Percentiles rank a stretch among this genome's conserved stretches.
These are phyloP conservation scores for Quercus robur DNA, from an alignment of 306 rosid species.

Conservation along the genomic window DNA sequence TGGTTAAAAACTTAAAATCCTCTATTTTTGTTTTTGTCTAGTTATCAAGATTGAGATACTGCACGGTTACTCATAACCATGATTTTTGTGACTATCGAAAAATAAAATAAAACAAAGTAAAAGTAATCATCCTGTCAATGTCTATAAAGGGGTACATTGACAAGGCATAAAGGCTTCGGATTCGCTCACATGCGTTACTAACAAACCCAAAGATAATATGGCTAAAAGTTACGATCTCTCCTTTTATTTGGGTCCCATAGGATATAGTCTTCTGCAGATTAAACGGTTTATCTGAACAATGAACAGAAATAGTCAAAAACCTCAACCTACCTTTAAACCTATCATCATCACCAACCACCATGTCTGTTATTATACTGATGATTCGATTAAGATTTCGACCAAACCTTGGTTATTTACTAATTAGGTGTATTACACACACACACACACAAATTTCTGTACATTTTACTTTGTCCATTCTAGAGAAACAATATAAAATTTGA, in stretches of 20 bases:
- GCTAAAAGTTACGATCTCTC: not conserved
- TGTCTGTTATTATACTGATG: not conserved
- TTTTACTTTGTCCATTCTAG: not conserved
- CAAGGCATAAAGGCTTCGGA: not conserved
- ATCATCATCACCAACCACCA: not conserved
- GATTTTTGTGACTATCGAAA: too few relatives aligned
- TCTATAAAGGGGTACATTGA: too few relatives aligned
- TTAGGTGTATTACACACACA: not conserved
- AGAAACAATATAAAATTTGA: not conserved
- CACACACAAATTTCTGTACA: not conserved
- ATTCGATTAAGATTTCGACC: not conserved
- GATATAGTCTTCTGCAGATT: not conserved
- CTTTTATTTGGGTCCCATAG: not conserved
- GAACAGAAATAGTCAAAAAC: not conserved
- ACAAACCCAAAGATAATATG: not conserved
- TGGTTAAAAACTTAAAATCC: too few relatives aligned
- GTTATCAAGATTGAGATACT: too few relatives aligned
- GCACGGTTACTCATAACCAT: too few relatives aligned
- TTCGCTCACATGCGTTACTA: not conserved
- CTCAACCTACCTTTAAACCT: not conserved
- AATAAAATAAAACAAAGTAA: too few relatives aligned
- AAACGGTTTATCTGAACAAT: not conserved
- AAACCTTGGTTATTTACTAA: not conserved
- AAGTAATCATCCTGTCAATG: too few relatives aligned
- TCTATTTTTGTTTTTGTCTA: too few relatives aligned